Evolutionary conservation across 257 asterid species (phyloP), one percentile per base, ranked within the genome.

Genomic region (Plectranthus barbatus): DNA sequence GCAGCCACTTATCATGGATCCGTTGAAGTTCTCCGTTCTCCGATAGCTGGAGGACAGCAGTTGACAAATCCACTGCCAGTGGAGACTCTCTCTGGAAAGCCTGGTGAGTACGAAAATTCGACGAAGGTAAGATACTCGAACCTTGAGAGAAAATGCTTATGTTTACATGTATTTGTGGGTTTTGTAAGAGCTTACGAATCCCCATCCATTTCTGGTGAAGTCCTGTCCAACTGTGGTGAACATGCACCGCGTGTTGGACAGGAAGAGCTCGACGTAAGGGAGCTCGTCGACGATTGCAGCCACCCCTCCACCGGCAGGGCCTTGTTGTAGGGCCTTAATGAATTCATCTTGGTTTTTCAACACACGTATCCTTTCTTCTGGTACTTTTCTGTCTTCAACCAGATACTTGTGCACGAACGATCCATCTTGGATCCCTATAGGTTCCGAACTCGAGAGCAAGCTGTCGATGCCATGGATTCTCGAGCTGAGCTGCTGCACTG

Each of bases 401-500:
- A 90, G 89, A 77, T 90, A 90, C 21, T 73, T 76, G 44, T 77
- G 74, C 0, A 88, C 96, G 60, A 85, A 90, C 23, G 97, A 87
- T 0, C 97, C 97, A 0, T 90, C 96, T 56, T 87, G 97, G 64
- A 90, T 39, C 60, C 97, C 97, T 14, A 90, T 87, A 7, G 97
- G 96, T 46, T 87, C 96, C 23, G 72, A 48, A 71, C 87, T 55
- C 4, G 95, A 53, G 58, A 79, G 68, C 81, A 90, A 78, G 49
- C 80, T 72, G 68, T 87, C 92, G 6, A 90, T 87, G 52, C 97
- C 97, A 70, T 78, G 80, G 47, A 90, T 74, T 64, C 83, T 77
- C 29, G 96, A 83, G 21, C 72, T 72, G 48, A 90, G 89, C 71
- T 82, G 86, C 72, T 83, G 89, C 42, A 87, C 96, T 0, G 97